Conservation (phyloP, 306 rosid species). For the Sicyos edulis region DNA sequence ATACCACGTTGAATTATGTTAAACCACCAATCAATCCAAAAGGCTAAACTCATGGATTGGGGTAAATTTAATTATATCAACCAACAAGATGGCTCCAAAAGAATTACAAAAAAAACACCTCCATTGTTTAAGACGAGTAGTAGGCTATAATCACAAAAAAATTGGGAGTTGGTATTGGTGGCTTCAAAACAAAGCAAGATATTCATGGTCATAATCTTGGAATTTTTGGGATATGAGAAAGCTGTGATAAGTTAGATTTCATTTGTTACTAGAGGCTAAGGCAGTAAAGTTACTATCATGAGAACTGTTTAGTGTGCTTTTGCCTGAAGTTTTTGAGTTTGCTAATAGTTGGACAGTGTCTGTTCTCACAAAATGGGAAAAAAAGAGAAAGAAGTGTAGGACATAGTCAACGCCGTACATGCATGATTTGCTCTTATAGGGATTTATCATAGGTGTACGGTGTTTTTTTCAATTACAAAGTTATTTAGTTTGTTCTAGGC, state of each 20-base stretch:
- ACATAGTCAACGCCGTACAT: neutral
- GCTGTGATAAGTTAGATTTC: neutral
- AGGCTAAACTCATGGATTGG: no score
- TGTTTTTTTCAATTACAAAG: neutral
- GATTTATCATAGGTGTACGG: neutral
- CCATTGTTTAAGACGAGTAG: no score
- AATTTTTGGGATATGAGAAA: neutral
- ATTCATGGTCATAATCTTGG: neutral
- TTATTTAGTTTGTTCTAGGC: neutral
- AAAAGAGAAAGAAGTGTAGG: neutral
- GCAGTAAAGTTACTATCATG: constrained; percentile 9
- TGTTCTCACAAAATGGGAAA: neutral
- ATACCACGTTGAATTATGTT: no score
- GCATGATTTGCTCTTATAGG: neutral
- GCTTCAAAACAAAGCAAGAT: no score
- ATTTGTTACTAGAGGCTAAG: neutral
- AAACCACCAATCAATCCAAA: no score
- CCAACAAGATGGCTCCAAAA: no score
- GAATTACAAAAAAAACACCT: no score
- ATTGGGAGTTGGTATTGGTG: no score
- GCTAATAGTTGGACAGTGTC: neutral
- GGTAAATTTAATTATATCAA: no score
- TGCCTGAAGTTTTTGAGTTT: neutral
- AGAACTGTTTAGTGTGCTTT: neutral
- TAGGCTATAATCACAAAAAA: no score